Evolutionary conservation across 1,284 basidiomycete species (phyloP).

Genomic region (Ceratobasidium sp.): DNA sequence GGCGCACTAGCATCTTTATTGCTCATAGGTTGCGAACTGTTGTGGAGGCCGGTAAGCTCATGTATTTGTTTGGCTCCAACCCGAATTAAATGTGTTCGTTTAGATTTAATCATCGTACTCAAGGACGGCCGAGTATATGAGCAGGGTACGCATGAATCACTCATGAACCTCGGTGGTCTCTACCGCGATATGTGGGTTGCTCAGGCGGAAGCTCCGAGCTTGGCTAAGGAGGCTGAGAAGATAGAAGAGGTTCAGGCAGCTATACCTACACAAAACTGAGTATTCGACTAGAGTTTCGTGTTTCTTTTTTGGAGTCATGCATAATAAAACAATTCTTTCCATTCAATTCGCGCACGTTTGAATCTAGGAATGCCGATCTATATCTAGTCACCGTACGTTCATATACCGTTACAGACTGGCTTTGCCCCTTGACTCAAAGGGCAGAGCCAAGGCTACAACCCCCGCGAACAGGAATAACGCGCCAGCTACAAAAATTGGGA

Average conservation of each 20-base stretch:
- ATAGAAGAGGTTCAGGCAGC: constrained; percentile 15
- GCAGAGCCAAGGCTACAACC: constrained; percentile 73
- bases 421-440: constrained; percentile 77
- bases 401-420: constrained; percentile 65
- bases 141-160: constrained; percentile 90
- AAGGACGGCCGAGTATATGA: constrained; percentile 88
- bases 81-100: background rate
- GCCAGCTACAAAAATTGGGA: constrained; percentile 79
- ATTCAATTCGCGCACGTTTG: background rate
- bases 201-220: constrained; percentile 61
- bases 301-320: background rate
- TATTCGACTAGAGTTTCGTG: background rate
- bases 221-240: constrained; percentile 25
- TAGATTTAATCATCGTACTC: constrained; percentile 91
- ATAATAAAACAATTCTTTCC: background rate
- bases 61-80: constrained; percentile 47
- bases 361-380: background rate
- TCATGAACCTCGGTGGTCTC: constrained; percentile 77
- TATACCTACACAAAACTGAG: constrained; percentile 12
- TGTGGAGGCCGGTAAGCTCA: constrained; percentile 79
- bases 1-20: constrained; percentile 94
- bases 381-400: background rate
- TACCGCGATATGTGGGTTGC: constrained; percentile 91
- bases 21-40: constrained; percentile 91
- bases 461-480: constrained; percentile 74